Base-by-base conservation (phyloP, 108 stramenopile species). In the Cyclotella sp. region DNA sequence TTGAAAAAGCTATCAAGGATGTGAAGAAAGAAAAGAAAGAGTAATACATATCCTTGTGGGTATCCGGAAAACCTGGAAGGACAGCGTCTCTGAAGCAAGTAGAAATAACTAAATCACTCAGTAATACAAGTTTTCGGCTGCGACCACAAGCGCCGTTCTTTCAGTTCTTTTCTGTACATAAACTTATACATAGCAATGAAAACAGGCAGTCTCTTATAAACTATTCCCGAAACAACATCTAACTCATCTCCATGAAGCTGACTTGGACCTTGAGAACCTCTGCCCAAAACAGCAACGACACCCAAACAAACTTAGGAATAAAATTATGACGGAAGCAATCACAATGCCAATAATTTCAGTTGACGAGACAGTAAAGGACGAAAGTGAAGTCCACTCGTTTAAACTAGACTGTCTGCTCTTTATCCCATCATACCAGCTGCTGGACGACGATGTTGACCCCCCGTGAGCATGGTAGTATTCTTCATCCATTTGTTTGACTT, bases 1-100 rank as follows among this genome's bases (percentile, higher is more conserved):
- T 95, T 69, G 93, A 95, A 42, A 89, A 95, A 44, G 89, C 87
- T 18, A 73, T 92, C 78, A 76, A 87, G 64, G 90, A 91, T 52
- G 88, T 95, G 28, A 95, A 95, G 74, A 73, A 79, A 42, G 84
- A 88, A 21, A 74, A 87, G 55, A 63, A 83, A 65, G 54, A 68
- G 16, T 69, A 65, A 59, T 51, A 15, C 43, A 24, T 41, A 3
- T 22, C 10, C 39, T 16, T n/a, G n/a, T 45, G 44, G 13, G 13
- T 49, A n/a, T 49, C 47, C 15, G n/a, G 47, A 16, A 3, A 9
- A 34, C 29, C 34, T 30, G 3, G 60, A 13, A 34, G 34, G 14
- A 39, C 12, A 39, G 34, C 14, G 29, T 2, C 18, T 30, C 0
- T 2, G 10, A 19, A 13, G 34, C 34, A 24, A 4, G 43, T 22